These are phyloP conservation scores for Penicillium sp. DNA, from an alignment of 2,329 filamentous ascomycete genomes.

Conservation along the genomic window DNA sequence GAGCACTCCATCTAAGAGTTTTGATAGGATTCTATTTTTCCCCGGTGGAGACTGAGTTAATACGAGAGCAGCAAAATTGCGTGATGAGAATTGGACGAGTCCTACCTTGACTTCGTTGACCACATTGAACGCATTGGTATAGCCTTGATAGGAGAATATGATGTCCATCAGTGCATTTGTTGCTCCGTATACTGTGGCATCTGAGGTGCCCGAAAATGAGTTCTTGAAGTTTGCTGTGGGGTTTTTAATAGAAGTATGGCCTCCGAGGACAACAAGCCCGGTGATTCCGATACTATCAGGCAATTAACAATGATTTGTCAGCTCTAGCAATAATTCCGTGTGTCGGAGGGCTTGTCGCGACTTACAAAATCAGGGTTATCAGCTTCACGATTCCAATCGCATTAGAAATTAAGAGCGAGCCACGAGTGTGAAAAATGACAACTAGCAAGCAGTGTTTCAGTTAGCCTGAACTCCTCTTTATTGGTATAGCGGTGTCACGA, in stretches of 20 bases:
- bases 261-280: slow-evolving; percentile 60
- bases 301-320: slow-evolving; percentile 12
- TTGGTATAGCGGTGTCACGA: slow-evolving; percentile 43
- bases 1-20: slow-evolving; percentile 49
- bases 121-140: slow-evolving; percentile 58
- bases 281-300: slow-evolving; percentile 50
- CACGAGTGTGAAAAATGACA: slow-evolving; percentile 54
- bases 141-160: slow-evolving; percentile 57
- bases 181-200: slow-evolving; percentile 43
- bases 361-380: slow-evolving; percentile 55
- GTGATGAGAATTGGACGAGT: neutral
- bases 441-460: slow-evolving; percentile 23
- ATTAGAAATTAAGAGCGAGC: slow-evolving; percentile 55
- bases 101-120: slow-evolving; percentile 55
- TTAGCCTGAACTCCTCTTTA: neutral
- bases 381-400: slow-evolving; percentile 58
- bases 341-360: slow-evolving; percentile 1
- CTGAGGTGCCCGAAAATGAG: slow-evolving; percentile 49
- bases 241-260: slow-evolving; percentile 48
- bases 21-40: slow-evolving; percentile 51
- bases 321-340: neutral
- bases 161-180: slow-evolving; percentile 57
- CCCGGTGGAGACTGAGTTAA: neutral
- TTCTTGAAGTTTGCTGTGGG: slow-evolving; percentile 55
- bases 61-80: too few species aligned